Conservation (phyloP, 768 basidiomycete species). For the Phaeotremella skinneri region DNA sequence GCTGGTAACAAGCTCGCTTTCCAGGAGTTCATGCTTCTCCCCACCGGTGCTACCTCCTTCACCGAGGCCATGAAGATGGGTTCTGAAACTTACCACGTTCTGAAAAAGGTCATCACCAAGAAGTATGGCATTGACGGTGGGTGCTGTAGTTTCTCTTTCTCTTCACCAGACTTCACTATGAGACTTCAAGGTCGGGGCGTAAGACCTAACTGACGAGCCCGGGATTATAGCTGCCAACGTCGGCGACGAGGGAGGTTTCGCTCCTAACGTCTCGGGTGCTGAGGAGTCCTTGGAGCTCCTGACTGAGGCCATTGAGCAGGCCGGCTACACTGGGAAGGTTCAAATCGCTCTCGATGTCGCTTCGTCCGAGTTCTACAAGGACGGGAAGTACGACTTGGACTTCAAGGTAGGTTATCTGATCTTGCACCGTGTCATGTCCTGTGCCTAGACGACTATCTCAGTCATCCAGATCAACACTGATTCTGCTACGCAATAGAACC, state of each 20-base stretch:
- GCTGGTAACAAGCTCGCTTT: slow-evolving; percentile 99
- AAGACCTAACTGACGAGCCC: too few relatives aligned
- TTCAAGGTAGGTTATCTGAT: slow-evolving; percentile 41
- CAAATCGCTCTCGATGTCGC: slow-evolving; percentile 98
- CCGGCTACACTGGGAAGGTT: slow-evolving; percentile 97
- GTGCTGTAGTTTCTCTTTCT: slow-evolving; percentile 34
- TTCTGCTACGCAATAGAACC: slow-evolving; percentile 96
- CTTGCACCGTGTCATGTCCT: neutral
- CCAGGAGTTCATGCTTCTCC: slow-evolving; percentile 99
- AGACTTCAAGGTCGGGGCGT: too few relatives aligned
- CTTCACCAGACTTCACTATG: neutral
- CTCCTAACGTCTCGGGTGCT: slow-evolving; percentile 94
- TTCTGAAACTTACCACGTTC: slow-evolving; percentile 93
- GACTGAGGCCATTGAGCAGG: slow-evolving; percentile 92
- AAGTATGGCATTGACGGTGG: slow-evolving; percentile 98
- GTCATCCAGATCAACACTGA: too few relatives aligned
- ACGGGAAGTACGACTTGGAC: slow-evolving; percentile 97
- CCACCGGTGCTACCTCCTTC: slow-evolving; percentile 86
- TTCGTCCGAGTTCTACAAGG: slow-evolving; percentile 99
- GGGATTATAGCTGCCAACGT: slow-evolving; percentile 85
- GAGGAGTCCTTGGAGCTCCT: slow-evolving; percentile 97
- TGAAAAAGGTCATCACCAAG: slow-evolving; percentile 98
- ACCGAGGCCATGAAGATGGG: slow-evolving; percentile 97
- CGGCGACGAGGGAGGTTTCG: slow-evolving; percentile 99
- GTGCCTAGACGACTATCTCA: neutral